Percentiles rank a stretch among this genome's conserved stretches.
Conservation (phyloP, 345 rosid species). For the Streptanthus diversifolius region DNA sequence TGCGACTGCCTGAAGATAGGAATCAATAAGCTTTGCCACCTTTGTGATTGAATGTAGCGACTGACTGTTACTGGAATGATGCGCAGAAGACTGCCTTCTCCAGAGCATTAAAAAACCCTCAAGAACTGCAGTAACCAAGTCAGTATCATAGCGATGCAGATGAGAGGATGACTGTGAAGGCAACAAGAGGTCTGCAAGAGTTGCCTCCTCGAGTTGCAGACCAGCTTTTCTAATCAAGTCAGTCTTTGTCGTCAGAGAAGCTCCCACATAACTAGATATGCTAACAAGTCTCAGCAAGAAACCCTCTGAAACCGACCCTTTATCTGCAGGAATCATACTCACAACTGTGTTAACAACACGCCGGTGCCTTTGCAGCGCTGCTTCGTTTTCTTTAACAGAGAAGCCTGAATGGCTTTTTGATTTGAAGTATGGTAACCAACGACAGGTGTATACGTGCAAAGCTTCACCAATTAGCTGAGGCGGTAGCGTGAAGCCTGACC, state of each 20-base stretch:
- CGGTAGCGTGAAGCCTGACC: constrained; percentile 56
- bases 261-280: constrained; percentile 64
- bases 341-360: constrained; percentile 66
- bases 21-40: constrained; percentile 67
- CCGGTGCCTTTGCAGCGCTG: constrained; percentile 42
- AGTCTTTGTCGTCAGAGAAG: constrained; percentile 59
- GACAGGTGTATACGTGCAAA: constrained; percentile 82
- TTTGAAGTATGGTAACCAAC: constrained; percentile 75
- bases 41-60: constrained; percentile 51
- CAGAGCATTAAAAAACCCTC: constrained; percentile 62
- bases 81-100: constrained; percentile 59
- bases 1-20: constrained; percentile 74
- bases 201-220: constrained; percentile 78
- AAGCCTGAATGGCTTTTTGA: constrained; percentile 40
- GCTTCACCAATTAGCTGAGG: constrained; percentile 95
- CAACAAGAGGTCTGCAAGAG: constrained; percentile 54
- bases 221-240: constrained; percentile 77
- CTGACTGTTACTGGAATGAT: constrained; percentile 41
- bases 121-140: constrained; percentile 61
- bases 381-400: constrained; percentile 47
- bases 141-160: constrained; percentile 50
- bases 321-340: constrained; percentile 77
- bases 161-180: constrained; percentile 51
- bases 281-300: constrained; percentile 84
- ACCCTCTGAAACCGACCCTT: constrained; percentile 75